phyloP scores from a whole-genome alignment of 1,139 yeast species.

The Candida tropicalis region DNA sequence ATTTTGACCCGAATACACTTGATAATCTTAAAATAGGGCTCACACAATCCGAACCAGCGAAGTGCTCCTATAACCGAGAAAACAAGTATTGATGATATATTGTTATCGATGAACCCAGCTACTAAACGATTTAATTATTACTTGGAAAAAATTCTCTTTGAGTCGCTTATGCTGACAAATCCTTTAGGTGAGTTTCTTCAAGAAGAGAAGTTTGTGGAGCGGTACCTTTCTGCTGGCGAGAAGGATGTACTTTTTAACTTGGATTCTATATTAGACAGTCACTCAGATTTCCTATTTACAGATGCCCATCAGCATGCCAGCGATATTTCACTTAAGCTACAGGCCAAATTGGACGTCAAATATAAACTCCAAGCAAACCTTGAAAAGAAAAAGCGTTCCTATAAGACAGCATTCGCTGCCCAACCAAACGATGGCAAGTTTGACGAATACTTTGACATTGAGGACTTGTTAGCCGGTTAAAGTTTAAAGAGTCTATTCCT shows the following conservation, averaged over 20 bases:
- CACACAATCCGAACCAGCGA: constrained; percentile 9
- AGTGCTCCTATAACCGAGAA: constrained; percentile 11
- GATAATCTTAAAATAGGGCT: constrained; percentile 14
- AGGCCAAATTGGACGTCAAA: constrained; percentile 9
- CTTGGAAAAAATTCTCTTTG: constrained; percentile 27
- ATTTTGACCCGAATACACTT: constrained; percentile 10
- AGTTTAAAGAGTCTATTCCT: constrained; percentile 44
- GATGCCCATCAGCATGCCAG: neutral
- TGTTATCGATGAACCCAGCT: constrained; percentile 34
- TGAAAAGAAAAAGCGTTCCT: constrained; percentile 15
- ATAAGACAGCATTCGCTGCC: constrained; percentile 12
- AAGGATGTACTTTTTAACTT: constrained; percentile 34
- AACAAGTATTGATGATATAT: constrained; percentile 17
- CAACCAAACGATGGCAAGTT: constrained; percentile 30
- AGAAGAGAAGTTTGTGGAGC: constrained; percentile 30
- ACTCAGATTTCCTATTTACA: constrained; percentile 15
- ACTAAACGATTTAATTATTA: constrained; percentile 28
- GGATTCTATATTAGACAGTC: constrained; percentile 29
- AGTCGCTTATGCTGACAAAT: constrained; percentile 26
- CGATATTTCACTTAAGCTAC: constrained; percentile 7
- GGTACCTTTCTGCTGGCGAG: constrained; percentile 25
- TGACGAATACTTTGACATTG: constrained; percentile 38
- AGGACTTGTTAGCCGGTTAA: constrained; percentile 23
- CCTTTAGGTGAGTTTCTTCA: constrained; percentile 25
- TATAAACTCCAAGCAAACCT: constrained; percentile 19